A percentile compares a stretch with the other conserved stretches of the same genome.
Conservation (phyloP, 352 stramenopile species). For the Plasmopara halstedii region DNA sequence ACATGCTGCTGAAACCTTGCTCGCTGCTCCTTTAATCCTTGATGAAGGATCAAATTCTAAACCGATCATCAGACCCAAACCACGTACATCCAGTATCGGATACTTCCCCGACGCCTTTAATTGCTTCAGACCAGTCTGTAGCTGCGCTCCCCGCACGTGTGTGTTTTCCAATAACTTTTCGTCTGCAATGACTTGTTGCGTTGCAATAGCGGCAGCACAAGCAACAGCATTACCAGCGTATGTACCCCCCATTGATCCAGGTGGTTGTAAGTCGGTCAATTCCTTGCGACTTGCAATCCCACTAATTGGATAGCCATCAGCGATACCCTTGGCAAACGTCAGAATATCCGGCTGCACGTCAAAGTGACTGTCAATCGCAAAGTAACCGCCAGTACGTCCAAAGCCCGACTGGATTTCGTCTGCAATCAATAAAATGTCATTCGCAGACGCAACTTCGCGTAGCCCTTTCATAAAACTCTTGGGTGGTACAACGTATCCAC, state of each 20-base stretch:
- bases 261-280: conserved; percentile 72
- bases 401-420: conserved; percentile 92
- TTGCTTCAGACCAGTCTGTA: conserved; percentile 62
- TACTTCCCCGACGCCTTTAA: conserved; percentile 72
- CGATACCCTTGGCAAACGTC: conserved; percentile 91
- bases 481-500: conserved; percentile 86
- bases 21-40: conserved; percentile 52
- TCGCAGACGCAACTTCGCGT: conserved; percentile 85
- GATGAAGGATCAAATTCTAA: conserved; percentile 82
- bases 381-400: conserved; percentile 81
- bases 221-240: conserved; percentile 90
- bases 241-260: conserved; percentile 89
- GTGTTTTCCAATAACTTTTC: conserved; percentile 88
- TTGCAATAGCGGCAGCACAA: conserved; percentile 87
- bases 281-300: conserved; percentile 84
- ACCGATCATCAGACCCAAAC: conserved; percentile 89
- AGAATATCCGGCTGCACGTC: conserved; percentile 88
- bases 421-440: conserved; percentile 90
- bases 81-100: conserved; percentile 82
- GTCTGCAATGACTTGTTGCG: conserved; percentile 80
- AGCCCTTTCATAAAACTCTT: conserved; percentile 90
- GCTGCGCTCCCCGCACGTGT: conserved; percentile 54
- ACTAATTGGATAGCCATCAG: conserved; percentile 87
- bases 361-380: conserved; percentile 80
- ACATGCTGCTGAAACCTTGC: conserved; percentile 70